Conservation (phyloP, 1,284 basidiomycete genomes). For the Grifola frondosa region DNA sequence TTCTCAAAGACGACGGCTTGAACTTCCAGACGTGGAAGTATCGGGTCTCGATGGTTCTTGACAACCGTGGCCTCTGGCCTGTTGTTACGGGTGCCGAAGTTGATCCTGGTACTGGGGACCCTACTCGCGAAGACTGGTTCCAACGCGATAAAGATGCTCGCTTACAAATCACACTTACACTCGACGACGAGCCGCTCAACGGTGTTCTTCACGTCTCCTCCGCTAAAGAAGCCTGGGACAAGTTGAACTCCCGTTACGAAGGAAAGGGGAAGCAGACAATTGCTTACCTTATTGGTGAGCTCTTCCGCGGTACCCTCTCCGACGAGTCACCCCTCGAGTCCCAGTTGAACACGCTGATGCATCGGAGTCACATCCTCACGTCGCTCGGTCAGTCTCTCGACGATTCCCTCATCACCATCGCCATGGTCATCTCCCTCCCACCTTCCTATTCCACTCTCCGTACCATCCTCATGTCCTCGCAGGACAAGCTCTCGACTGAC, state of each 20-base stretch:
- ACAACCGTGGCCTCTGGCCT: constrained; percentile 8
- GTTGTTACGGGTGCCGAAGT: constrained; percentile 5
- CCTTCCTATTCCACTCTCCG: constrained; percentile 20
- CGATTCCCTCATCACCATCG: constrained; percentile 14
- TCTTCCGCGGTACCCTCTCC: constrained; percentile 20
- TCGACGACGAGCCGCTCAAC: constrained; percentile 20
- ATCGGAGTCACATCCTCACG: constrained; percentile 14
- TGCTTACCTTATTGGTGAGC: constrained; percentile 20
- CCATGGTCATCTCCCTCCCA: constrained; percentile 23
- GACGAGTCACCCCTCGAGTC: constrained; percentile 16
- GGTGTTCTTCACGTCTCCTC: constrained; percentile 12
- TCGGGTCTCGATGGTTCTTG: constrained; percentile 12
- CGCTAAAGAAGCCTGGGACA: constrained; percentile 14
- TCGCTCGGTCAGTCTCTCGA: constrained; percentile 13
- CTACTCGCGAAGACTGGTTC: constrained; percentile 4
- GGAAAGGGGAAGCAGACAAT: constrained; percentile 21
- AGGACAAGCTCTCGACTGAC: constrained; percentile 10
- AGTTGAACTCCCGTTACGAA: constrained; percentile 14
- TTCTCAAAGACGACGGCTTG: constrained; percentile 16
- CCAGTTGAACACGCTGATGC: constrained; percentile 20
- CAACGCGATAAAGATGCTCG: constrained; percentile 10
- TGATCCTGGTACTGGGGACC: no score
- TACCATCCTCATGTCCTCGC: constrained; percentile 18
- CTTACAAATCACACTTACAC: constrained; percentile 21
- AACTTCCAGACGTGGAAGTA: constrained; percentile 24